phyloP scores from a whole-genome alignment of 2,329 filamentous ascomycete species.

The Colletotrichum melonis region DNA sequence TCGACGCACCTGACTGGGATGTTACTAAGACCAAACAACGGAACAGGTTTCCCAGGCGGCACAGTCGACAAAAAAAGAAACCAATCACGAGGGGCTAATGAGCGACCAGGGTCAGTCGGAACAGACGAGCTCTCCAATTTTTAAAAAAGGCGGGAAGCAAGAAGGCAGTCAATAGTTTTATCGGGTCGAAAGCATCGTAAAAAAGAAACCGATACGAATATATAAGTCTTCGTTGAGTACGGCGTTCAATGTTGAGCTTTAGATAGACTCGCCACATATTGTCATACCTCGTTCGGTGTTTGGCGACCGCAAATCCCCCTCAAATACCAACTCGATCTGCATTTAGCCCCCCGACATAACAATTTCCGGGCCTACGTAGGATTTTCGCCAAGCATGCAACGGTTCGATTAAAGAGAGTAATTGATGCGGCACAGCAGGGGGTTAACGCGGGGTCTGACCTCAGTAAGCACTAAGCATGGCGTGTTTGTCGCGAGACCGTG shows the following conservation, averaged over 20 bases:
- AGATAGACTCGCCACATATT: too few species aligned
- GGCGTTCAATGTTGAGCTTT: too few species aligned
- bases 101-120: neutral
- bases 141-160: too few species aligned
- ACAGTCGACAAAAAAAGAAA: neutral
- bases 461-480: neutral
- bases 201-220: too few species aligned
- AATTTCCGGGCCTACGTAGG: neutral
- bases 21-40: neutral
- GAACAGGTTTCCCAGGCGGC: too few species aligned
- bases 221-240: too few species aligned
- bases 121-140: too few species aligned
- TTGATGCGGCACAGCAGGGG: conserved; percentile 12
- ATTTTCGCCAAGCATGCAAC: conserved; percentile 7
- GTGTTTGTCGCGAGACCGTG: neutral
- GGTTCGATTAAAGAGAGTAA: neutral
- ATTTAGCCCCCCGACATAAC: neutral
- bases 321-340: too few species aligned
- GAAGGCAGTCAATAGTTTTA: too few species aligned
- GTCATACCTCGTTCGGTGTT: too few species aligned
- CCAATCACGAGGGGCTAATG: too few species aligned
- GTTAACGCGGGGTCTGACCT: neutral
- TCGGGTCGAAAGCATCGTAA: too few species aligned
- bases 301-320: neutral
- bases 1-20: neutral